Percentiles rank a stretch among this genome's conserved stretches.
Conservation (phyloP, 305 asterid species). For the Striga hermonthica region DNA sequence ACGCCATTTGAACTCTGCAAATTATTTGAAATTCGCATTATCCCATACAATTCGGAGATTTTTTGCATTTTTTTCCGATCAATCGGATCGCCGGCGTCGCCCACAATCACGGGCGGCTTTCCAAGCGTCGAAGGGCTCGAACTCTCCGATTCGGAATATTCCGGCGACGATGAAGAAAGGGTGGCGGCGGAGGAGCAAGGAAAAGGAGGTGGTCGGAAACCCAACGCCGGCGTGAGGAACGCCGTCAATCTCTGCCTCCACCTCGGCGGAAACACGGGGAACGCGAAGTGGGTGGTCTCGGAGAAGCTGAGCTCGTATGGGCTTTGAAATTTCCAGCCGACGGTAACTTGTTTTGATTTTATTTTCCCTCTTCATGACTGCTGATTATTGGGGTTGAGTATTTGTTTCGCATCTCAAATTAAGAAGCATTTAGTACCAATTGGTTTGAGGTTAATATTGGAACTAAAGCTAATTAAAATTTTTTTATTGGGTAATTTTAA, state of each 20-base stretch:
- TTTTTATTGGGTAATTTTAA: too few species aligned
- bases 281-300: slow-evolving; percentile 82
- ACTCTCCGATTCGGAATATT: slow-evolving; percentile 79
- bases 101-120: slow-evolving; percentile 64
- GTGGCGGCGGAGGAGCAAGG: slow-evolving; percentile 42
- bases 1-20: too few species aligned
- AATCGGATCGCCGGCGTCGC: slow-evolving; percentile 8
- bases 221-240: slow-evolving; percentile 38
- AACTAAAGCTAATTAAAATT: neutral
- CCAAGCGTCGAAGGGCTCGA: slow-evolving; percentile 95
- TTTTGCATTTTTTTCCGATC: slow-evolving; percentile 1
- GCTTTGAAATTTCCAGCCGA: slow-evolving; percentile 58
- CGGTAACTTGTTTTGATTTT: neutral
- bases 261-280: slow-evolving; percentile 85
- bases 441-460: neutral
- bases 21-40: slow-evolving; percentile 20
- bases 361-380: neutral
- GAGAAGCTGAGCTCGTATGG: slow-evolving; percentile 75
- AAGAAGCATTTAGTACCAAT: slow-evolving; percentile 10
- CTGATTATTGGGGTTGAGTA: slow-evolving; percentile 12
- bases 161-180: slow-evolving; percentile 45
- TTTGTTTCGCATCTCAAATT: slow-evolving; percentile 1
- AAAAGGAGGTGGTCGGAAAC: slow-evolving; percentile 34
- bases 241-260: slow-evolving; percentile 79
- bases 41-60: neutral